Percentiles rank a stretch among this genome's conserved stretches.
Evolutionary conservation across 306 rosid genomes (phyloP).

Genomic region (Dalbergia cochinchinensis): DNA sequence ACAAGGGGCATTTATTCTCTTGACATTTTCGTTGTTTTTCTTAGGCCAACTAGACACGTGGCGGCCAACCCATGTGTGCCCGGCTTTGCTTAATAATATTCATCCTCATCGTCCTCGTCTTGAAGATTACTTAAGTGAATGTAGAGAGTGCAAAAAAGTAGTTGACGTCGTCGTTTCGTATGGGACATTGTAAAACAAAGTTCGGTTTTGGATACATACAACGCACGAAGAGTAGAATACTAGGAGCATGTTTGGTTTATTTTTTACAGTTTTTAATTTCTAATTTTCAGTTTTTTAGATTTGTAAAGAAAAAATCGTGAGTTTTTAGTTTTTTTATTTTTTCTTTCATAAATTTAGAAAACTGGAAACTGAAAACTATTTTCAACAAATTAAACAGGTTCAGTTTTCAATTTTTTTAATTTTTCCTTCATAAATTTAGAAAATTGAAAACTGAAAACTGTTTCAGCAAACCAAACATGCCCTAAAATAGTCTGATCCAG

Average conservation of each 20-base stretch:
- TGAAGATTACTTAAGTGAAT: not conserved
- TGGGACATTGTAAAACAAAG: not conserved
- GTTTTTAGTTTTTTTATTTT: too few species aligned
- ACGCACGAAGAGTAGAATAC: not conserved
- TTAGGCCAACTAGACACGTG: constrained; percentile 31
- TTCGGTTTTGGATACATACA: not conserved
- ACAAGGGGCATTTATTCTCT: constrained; percentile 40
- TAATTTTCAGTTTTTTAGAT: too few species aligned
- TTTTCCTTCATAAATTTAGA: too few species aligned
- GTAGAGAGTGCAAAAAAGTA: not conserved
- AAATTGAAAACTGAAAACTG: too few species aligned
- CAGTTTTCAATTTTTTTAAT: too few species aligned
- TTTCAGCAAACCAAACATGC: too few species aligned
- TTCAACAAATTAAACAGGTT: too few species aligned
- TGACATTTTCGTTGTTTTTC: not conserved
- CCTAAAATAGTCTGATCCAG: constrained; percentile 37
- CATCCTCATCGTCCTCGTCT: not conserved
- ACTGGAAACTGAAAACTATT: too few species aligned
- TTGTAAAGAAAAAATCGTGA: too few species aligned
- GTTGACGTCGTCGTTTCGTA: constrained; percentile 36
- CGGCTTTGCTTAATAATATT: constrained; percentile 19
- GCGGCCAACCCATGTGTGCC: constrained; percentile 31
- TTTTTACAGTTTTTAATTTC: too few species aligned
- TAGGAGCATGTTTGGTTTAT: too few species aligned
- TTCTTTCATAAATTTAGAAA: too few species aligned